Conservation (phyloP, 2,329 filamentous ascomycete species). For the Phoma sp. region DNA sequence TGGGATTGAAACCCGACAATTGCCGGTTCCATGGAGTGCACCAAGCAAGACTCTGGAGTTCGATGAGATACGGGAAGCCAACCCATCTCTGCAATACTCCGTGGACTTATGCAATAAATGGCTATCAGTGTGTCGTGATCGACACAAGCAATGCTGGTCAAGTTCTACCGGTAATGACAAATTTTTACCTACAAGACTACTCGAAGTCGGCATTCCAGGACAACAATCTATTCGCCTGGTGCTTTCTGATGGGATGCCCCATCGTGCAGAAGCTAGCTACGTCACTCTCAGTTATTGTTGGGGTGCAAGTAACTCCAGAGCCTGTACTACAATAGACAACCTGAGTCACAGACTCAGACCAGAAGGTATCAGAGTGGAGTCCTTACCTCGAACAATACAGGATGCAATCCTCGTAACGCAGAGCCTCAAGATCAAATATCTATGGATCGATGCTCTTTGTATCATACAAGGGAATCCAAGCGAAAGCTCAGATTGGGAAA, state of each 20-base stretch:
- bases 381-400: not conserved
- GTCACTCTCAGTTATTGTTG: too few species aligned
- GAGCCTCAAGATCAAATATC: not conserved
- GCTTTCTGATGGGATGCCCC: too few species aligned
- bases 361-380: not conserved
- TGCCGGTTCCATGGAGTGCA: too few species aligned
- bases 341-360: not conserved
- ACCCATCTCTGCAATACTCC: not conserved
- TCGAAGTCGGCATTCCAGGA: too few species aligned
- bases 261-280: too few species aligned
- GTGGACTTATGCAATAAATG: not conserved
- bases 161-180: too few species aligned
- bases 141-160: not conserved
- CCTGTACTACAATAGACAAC: not conserved
- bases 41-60: too few species aligned
- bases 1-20: too few species aligned
- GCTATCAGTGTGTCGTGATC: not conserved
- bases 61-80: not conserved
- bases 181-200: not conserved
- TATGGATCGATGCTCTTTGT: constrained; percentile 9
- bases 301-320: too few species aligned
- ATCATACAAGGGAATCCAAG: constrained; percentile 6
- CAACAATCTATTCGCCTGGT: too few species aligned
- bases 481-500: not conserved
- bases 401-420: not conserved